phyloP scores from a whole-genome alignment of 179 eudicot genomes.

The Amaranthus tricolor region DNA sequence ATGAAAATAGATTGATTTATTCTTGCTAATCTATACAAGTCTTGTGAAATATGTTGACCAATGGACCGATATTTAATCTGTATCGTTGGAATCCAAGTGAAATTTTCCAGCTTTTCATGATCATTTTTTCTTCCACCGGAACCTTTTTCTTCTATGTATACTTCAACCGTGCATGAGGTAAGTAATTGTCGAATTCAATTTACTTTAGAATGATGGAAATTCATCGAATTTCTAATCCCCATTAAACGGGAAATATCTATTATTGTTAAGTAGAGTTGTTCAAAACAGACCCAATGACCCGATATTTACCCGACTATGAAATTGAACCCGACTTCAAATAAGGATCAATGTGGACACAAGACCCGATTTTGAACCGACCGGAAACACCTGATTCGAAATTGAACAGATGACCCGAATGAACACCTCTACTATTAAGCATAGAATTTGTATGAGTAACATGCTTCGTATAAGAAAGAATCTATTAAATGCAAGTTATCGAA shows the following conservation, averaged over 20 bases:
- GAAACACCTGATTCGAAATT: no score
- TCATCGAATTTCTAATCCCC: background rate
- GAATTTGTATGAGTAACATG: background rate
- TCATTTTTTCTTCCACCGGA: background rate
- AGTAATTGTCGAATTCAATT: background rate
- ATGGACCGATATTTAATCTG: background rate
- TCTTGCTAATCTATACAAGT: background rate
- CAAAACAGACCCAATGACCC: no score
- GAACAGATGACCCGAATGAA: no score
- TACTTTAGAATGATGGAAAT: background rate
- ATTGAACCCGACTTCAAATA: no score
- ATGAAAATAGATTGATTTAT: slow-evolving; percentile 42
- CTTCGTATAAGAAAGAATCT: background rate
- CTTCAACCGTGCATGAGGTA: background rate
- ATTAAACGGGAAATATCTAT: background rate
- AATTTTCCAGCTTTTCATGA: background rate
- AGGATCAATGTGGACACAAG: no score
- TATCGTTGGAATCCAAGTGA: background rate
- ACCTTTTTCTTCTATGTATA: background rate
- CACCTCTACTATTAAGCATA: background rate
- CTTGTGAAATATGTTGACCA: background rate
- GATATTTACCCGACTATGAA: no score
- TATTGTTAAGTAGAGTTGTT: background rate
- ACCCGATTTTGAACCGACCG: no score
- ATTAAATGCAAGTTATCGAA: background rate